These are phyloP conservation scores for Paspalum notatum DNA, from an alignment of 176 grass and related monocot genomes.

Conservation along the genomic window DNA sequence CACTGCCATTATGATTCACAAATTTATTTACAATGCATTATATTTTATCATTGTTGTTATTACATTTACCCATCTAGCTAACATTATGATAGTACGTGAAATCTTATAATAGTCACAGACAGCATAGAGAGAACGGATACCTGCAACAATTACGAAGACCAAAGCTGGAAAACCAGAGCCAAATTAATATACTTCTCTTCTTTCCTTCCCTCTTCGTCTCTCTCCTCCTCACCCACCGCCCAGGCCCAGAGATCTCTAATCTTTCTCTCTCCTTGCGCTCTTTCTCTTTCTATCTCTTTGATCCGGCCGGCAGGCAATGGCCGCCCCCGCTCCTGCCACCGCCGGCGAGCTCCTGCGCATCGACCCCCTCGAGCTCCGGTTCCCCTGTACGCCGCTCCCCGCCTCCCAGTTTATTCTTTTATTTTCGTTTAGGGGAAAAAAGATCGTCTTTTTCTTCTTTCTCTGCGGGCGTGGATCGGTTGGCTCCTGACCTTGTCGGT, in stretches of 20 bases:
- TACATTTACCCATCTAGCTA: too few species aligned
- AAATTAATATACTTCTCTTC: slow-evolving; percentile 20
- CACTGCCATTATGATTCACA: too few species aligned
- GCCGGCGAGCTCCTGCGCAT: slow-evolving; percentile 64
- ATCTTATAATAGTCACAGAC: too few species aligned
- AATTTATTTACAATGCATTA: too few species aligned
- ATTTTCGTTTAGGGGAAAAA: not conserved
- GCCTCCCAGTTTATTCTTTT: not conserved
- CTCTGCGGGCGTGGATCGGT: slow-evolving; percentile 31
- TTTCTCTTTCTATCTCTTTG: not conserved
- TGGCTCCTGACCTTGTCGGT: slow-evolving; percentile 26
- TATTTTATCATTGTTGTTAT: too few species aligned
- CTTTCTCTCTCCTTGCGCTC: not conserved
- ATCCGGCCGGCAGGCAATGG: slow-evolving; percentile 47
- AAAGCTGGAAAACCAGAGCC: not conserved
- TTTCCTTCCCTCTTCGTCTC: not conserved
- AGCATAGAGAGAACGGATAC: too few species aligned
- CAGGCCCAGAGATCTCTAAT: slow-evolving; percentile 35
- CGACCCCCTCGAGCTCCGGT: slow-evolving; percentile 68
- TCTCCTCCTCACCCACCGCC: slow-evolving; percentile 31
- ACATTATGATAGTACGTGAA: too few species aligned
- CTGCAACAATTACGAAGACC: too few species aligned
- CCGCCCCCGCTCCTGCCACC: slow-evolving; percentile 31
- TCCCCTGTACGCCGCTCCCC: slow-evolving; percentile 42
- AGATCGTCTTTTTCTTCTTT: not conserved